Base-by-base conservation (phyloP, 176 grass and related monocot genomes). In the Alopecurus myosuroides region DNA sequence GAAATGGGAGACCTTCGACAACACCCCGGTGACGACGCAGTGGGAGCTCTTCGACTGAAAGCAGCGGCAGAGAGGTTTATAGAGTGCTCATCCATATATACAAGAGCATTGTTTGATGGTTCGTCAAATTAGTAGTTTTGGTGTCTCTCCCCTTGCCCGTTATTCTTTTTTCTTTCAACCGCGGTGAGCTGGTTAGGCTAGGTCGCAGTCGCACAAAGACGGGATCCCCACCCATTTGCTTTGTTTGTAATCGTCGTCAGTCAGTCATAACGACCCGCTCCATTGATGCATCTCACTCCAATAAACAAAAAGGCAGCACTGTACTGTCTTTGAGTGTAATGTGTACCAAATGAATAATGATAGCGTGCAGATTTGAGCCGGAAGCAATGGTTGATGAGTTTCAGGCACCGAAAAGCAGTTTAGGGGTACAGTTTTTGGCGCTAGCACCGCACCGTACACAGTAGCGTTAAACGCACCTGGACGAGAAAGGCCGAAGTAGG, bases 31-130 rank as follows among this genome's bases (percentile, higher is more conserved):
- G 51, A 89, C 91, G 7, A 85, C 87, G 11, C 72, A 90, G 35
- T 98, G 96, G 96, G 93, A 98, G 87, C 82, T 90, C 55, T 95
- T 95, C 82, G 96, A 95, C 90, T 98, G 87, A 98, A 41, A n/a
- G 11, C 20, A 8, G 11, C 67, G 11, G 20, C 18, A n/a, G 52
- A 48, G 13, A 19, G 70, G 19, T 49, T 6, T 49, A 49, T 4
- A 36, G 28, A 63, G 31, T 22, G 63, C 29, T 12, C 36, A 5
- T 40, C 45, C n/a, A n/a, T 37, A 17, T 42, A 53, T 73, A 71
- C 40, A 10, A 10, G 79, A 79, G 42, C 85, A 3, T 40, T 62
- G 64, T 86, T 48, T 17, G 46, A 49, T 49, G 33, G 40, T 46
- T 72, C 67, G 79, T 60, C 37, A 23, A 15, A 7, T 90, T 50